These are phyloP conservation scores for Pleodorina starrii DNA, from an alignment of 139 green algal genomes.

Conservation along the genomic window DNA sequence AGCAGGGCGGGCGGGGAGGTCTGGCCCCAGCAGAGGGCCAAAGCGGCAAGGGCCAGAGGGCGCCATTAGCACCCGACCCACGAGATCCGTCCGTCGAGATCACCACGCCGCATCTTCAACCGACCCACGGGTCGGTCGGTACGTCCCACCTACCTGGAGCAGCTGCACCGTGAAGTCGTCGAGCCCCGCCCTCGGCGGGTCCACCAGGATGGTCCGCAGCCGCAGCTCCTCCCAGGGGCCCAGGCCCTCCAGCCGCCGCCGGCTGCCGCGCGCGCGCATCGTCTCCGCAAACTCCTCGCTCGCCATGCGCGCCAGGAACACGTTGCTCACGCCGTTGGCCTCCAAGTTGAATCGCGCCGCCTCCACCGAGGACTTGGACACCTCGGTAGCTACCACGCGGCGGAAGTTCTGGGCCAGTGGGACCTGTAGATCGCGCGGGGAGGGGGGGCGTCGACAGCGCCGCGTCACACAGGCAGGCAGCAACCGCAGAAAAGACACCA, in stretches of 20 bases:
- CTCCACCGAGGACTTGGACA: conserved; percentile 86
- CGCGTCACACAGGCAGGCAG: too few relatives aligned
- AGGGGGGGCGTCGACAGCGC: too few relatives aligned
- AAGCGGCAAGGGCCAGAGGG: too few relatives aligned
- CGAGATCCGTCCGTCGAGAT: too few relatives aligned
- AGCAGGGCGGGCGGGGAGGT: too few relatives aligned
- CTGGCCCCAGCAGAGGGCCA: too few relatives aligned
- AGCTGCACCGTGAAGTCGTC: conserved; percentile 51
- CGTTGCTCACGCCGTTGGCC: conserved; percentile 61
- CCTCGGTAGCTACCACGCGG: conserved; percentile 90
- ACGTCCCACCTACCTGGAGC: conserved; percentile 24
- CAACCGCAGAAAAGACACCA: too few relatives aligned
- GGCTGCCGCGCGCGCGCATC: conserved; percentile 69
- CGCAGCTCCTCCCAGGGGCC: conserved; percentile 67
- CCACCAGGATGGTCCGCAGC: conserved; percentile 86
- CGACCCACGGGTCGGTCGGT: too few relatives aligned
- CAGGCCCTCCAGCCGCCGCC: conserved; percentile 63
- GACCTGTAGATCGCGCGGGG: conserved; percentile 52
- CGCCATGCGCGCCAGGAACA: conserved; percentile 84
- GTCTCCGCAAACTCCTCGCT: conserved; percentile 89
- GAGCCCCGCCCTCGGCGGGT: conserved; percentile 81
- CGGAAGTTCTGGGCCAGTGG: conserved; percentile 89
- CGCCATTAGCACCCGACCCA: too few relatives aligned
- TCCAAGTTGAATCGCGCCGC: conserved; percentile 77
- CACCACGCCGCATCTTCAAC: too few relatives aligned